Conservation (phyloP, 768 basidiomycete species). For the Suillus occidentalis region DNA sequence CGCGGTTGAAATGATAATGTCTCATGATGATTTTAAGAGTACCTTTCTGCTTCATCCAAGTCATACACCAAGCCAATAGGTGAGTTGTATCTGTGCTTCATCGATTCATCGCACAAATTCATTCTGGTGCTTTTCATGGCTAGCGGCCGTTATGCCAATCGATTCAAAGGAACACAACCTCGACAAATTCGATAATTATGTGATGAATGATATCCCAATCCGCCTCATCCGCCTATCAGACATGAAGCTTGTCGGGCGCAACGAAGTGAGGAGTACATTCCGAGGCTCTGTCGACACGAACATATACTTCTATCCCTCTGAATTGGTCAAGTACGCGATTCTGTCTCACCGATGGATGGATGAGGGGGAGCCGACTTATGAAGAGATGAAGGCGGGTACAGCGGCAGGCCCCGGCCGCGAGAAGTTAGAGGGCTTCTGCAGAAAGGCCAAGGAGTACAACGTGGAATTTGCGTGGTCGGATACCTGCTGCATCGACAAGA, state of each 20-base stretch:
- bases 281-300: neutral
- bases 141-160: too few relatives aligned
- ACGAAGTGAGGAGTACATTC: neutral
- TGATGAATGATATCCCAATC: too few relatives aligned
- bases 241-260: conserved; percentile 15
- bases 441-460: conserved; percentile 18
- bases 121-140: too few relatives aligned
- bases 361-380: conserved; percentile 3
- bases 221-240: conserved; percentile 19
- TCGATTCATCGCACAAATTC: too few relatives aligned
- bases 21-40: neutral
- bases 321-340: conserved; percentile 3
- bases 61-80: too few relatives aligned
- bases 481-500: too few relatives aligned
- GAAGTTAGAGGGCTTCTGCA: conserved; percentile 13
- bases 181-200: neutral
- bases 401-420: neutral
- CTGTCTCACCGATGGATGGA: conserved; percentile 10
- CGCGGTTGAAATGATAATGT: neutral
- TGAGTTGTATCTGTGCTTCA: too few relatives aligned
- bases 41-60: too few relatives aligned
- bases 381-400: neutral
- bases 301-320: neutral
- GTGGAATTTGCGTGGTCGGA: conserved; percentile 11
- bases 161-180: neutral